Base-by-base conservation (phyloP, 768 basidiomycete species). In the Podaxis sp. region DNA sequence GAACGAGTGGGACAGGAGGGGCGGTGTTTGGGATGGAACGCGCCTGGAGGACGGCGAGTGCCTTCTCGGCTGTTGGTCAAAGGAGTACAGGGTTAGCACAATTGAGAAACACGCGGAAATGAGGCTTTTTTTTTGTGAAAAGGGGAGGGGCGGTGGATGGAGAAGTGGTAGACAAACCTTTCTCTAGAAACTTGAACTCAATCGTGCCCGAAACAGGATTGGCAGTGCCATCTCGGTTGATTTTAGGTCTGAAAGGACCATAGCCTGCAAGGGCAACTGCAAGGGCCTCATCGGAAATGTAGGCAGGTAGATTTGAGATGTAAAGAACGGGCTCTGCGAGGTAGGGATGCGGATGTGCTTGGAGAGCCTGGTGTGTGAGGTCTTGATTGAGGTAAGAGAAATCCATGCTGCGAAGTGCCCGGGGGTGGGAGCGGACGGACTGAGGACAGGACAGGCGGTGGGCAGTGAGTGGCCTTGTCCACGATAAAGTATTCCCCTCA, bases 241-340 rank as follows among this genome's bases (percentile, higher is more conserved):
- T 88, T 71, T 81, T 88, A 46, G 90, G 91, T 68, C 91, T 83
- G 77, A 92, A 91, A 5, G 91, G 92, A 23, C 87, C 88, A 70
- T 90, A 93, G 64, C 79, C 76, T 64, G 85, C 81, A 66, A 94
- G 87, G 2, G 89, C 85, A 63, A 82, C 66, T 1, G 91, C 92
- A 23, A 94, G 79, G 66, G 86, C 86, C 68, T 90, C 86, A 72
- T 94, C 92, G 56, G 85, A 77, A 55, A 92, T 82, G 73, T 82
- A 85, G 37, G 85, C 74, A 4, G 93, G 88, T 46, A 94, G 73
- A 72, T 86, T 88, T 23, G 92, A 84, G 73, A 94, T 87, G 76
- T 92, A 88, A 50, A 94, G 78, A 62, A 90, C 70, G 18, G 92
- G 90, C 69, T 93, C 90, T 70, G 89, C 88, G 65, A 94, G 83